Percentiles rank a stretch among this genome's conserved stretches.
phyloP scores from a whole-genome alignment of 2,329 filamentous ascomycete genomes.

The Dendrostoma leiphaemia region DNA sequence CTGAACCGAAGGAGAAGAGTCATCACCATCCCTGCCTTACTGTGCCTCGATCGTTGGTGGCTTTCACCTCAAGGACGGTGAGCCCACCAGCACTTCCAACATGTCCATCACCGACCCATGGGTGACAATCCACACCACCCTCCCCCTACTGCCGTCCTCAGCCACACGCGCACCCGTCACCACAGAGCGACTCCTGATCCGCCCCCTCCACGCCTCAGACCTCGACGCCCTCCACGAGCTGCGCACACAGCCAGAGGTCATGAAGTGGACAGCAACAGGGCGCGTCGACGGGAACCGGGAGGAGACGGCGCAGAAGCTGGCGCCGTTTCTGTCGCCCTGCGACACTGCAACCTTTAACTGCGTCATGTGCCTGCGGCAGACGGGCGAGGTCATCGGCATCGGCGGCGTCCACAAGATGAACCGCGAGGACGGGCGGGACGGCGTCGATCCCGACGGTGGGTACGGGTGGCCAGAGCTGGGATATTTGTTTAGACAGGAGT shows the following conservation, averaged over 20 bases:
- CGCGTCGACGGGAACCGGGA: slow-evolving; percentile 40
- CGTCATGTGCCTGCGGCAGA: slow-evolving; percentile 45
- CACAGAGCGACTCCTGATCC: slow-evolving; percentile 10
- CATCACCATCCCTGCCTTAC: too few species aligned
- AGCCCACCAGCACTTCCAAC: too few species aligned
- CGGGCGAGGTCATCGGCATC: slow-evolving; percentile 50
- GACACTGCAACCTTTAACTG: slow-evolving; percentile 56
- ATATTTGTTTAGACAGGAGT: slow-evolving; percentile 52
- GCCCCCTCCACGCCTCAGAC: slow-evolving; percentile 33
- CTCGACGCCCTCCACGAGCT: slow-evolving; percentile 48
- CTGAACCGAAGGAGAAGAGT: neutral
- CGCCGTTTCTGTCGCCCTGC: slow-evolving; percentile 43
- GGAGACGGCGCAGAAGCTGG: slow-evolving; percentile 40
- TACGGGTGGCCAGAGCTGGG: slow-evolving; percentile 54
- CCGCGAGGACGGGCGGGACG: slow-evolving; percentile 34
- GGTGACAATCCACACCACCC: slow-evolving; percentile 4
- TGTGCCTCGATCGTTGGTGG: too few species aligned
- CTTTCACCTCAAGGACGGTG: too few species aligned
- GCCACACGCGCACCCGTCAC: neutral
- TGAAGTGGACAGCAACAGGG: slow-evolving; percentile 50
- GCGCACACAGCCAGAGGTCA: slow-evolving; percentile 58
- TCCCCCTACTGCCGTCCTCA: neutral
- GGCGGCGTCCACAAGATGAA: slow-evolving; percentile 40
- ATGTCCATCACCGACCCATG: neutral
- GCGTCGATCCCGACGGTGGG: neutral